Percentiles rank a stretch among this genome's conserved stretches.
These are phyloP conservation scores for Neocucurbitaria cava DNA, from an alignment of 2,329 filamentous ascomycete genomes.

Conservation along the genomic window DNA sequence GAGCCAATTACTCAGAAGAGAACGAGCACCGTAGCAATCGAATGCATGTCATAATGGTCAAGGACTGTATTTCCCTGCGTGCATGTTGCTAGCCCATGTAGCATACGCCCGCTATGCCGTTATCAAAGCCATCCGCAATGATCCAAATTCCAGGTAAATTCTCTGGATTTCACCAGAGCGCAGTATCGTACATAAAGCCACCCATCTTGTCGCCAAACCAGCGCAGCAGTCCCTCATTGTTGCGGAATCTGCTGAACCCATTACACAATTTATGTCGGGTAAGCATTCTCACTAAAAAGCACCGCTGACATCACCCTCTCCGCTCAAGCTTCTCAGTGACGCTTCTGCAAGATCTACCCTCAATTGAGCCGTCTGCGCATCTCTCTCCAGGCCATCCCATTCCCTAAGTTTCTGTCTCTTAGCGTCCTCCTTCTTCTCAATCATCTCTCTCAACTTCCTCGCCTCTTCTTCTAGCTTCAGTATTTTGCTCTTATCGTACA, in stretches of 20 bases:
- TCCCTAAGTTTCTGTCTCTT: conserved; percentile 54
- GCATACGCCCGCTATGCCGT: conserved; percentile 20
- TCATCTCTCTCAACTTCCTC: conserved; percentile 52
- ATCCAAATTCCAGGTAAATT: conserved; percentile 2
- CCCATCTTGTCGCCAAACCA: not conserved
- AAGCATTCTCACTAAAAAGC: conserved; percentile 37
- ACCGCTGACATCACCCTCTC: conserved; percentile 48
- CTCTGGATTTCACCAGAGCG: not conserved
- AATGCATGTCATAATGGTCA: too few relatives aligned
- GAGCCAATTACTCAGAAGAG: too few relatives aligned
- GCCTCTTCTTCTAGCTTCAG: conserved; percentile 57
- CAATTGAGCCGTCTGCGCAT: conserved; percentile 54
- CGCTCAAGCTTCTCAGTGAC: conserved; percentile 51
- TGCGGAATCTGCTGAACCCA: not conserved
- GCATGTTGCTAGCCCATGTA: not conserved
- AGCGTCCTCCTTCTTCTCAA: conserved; percentile 55
- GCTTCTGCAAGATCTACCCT: conserved; percentile 57
- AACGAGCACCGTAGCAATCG: too few relatives aligned
- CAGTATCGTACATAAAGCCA: conserved; percentile 15
- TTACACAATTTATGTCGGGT: too few relatives aligned
- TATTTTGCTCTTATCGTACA: conserved; percentile 53
- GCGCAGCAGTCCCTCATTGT: not conserved
- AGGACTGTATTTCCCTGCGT: not conserved
- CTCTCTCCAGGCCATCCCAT: conserved; percentile 55
- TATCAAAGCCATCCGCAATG: conserved; percentile 11